Evolutionary conservation across 2,329 filamentous ascomycete species (phyloP), one percentile per base, ranked within the genome.

Genomic region (Apiospora sp.): DNA sequence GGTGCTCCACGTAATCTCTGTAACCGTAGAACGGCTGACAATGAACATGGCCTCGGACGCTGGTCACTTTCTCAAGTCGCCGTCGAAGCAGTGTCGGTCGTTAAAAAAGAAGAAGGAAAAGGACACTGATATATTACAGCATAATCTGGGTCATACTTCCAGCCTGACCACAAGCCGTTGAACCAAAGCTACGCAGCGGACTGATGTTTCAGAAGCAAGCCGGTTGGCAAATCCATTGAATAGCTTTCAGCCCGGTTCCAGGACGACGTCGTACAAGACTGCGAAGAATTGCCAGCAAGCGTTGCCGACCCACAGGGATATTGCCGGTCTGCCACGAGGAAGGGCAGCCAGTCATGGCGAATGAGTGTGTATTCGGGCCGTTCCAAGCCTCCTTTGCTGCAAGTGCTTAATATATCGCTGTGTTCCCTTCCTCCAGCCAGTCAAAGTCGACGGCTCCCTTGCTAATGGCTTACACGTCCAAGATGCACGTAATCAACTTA

Each of bases 401-500:
- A 41, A 64, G 58, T n/a, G 19, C 8, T 64, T 64, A 64, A 41
- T 64, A 64, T 34, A 64, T n/a, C 34, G n/a, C 58, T 41, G 58
- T 41, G 58, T 64, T 64, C 58, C 58, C 34, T 64, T 64, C 34
- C 58, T 64, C 58, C 58, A 64, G 34, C 58, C 58, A 64, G 58
- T 64, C 58, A 64, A 58, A 30, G 58, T n/a, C 16, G 34, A 41
- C 58, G 30, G n/a, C 58, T 37, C 27, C 58, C 58, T 41, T 64
- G 34, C 30, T 13, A 10, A 41, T n/a, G 58, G 34, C 34, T 64
- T 64, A 41, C 58, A 41, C 22, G 22, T 41, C 7, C 58, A 64
- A n/a, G 58, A 64, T 41, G 58, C 58, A 64, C 19, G 58, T 41
- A 64, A 64, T 64, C 34, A 64, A 64, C 58, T 64, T 64, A 64